phyloP scores from a whole-genome alignment of 768 basidiomycete species.

The Russula virescens region DNA sequence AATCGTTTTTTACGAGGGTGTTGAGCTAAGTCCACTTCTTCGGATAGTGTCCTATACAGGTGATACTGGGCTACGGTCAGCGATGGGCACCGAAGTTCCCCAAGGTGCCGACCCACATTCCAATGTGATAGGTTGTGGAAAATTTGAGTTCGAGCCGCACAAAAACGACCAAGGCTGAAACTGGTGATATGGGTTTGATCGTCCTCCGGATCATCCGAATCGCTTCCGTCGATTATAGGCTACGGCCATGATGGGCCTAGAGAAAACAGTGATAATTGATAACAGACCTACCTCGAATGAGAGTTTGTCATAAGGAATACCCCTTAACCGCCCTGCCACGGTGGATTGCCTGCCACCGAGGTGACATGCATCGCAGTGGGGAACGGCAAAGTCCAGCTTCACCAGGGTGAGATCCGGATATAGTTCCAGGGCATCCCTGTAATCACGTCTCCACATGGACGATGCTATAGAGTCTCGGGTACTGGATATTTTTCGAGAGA shows the following conservation, averaged over 20 bases:
- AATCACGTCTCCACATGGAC: constrained; percentile 74
- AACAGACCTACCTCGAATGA: constrained; percentile 53
- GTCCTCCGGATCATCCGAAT: constrained; percentile 29
- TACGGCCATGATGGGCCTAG: not conserved
- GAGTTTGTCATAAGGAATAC: constrained; percentile 60
- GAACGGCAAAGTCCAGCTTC: constrained; percentile 48
- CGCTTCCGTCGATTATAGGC: constrained; percentile 14
- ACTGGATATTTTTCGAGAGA: constrained; percentile 65
- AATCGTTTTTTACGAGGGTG: constrained; percentile 33
- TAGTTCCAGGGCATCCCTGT: constrained; percentile 56
- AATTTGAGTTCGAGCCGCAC: constrained; percentile 58
- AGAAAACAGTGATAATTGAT: not conserved
- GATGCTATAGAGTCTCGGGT: constrained; percentile 71
- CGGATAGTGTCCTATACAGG: constrained; percentile 52
- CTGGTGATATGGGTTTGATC: constrained; percentile 14
- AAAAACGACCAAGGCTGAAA: constrained; percentile 74
- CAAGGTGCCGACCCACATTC: constrained; percentile 51
- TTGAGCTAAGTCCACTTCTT: constrained; percentile 54
- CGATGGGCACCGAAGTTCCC: not conserved
- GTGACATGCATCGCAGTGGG: constrained; percentile 79
- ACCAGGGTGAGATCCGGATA: constrained; percentile 60
- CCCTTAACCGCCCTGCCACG: constrained; percentile 53
- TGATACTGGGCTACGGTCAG: constrained; percentile 41
- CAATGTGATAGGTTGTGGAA: constrained; percentile 76
- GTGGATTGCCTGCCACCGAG: constrained; percentile 66